Evolutionary conservation across 2,329 filamentous ascomycete species (phyloP).

Genomic region (Trematosphaeria pertusa): DNA sequence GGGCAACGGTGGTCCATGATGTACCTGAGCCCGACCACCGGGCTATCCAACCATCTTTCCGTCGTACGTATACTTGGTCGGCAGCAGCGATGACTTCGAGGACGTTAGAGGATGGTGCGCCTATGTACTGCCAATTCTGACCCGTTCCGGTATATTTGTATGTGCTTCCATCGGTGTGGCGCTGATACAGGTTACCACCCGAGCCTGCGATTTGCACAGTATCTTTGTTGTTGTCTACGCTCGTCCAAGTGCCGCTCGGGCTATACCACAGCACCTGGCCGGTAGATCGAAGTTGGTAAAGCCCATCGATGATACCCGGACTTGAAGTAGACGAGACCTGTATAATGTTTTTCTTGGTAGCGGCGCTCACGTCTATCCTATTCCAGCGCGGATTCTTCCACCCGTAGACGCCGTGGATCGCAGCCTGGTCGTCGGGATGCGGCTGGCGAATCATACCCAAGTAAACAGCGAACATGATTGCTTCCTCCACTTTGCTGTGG

Average conservation of each 20-base stretch:
- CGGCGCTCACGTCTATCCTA: slow-evolving; percentile 27
- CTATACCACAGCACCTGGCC: slow-evolving; percentile 33
- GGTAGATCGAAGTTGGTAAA: slow-evolving; percentile 35
- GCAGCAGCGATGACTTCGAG: slow-evolving; percentile 35
- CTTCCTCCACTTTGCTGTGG: slow-evolving; percentile 35
- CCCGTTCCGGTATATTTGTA: slow-evolving; percentile 27
- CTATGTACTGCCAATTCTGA: slow-evolving; percentile 31
- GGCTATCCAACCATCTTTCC: slow-evolving; percentile 38
- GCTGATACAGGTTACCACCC: slow-evolving; percentile 31
- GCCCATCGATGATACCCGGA: slow-evolving; percentile 22
- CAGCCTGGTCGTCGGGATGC: slow-evolving; percentile 37
- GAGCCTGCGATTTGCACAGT: slow-evolving; percentile 37
- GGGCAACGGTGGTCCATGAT: slow-evolving; percentile 30
- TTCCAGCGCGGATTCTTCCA: slow-evolving; percentile 37
- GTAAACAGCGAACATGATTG: slow-evolving; percentile 40
- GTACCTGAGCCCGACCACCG: slow-evolving; percentile 30
- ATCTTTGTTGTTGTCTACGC: slow-evolving; percentile 32
- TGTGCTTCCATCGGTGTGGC: slow-evolving; percentile 34
- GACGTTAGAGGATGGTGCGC: slow-evolving; percentile 26
- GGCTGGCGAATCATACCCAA: slow-evolving; percentile 28
- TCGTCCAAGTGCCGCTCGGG: slow-evolving; percentile 24
- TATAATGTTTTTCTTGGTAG: slow-evolving; percentile 24
- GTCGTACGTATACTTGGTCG: slow-evolving; percentile 35
- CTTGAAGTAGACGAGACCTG: slow-evolving; percentile 21
- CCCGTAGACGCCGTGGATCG: slow-evolving; percentile 35